Evolutionary conservation across 352 stramenopile genomes (phyloP), one percentile per base, ranked within the genome.

Genomic region (Pilasporangium apinafurcum): DNA sequence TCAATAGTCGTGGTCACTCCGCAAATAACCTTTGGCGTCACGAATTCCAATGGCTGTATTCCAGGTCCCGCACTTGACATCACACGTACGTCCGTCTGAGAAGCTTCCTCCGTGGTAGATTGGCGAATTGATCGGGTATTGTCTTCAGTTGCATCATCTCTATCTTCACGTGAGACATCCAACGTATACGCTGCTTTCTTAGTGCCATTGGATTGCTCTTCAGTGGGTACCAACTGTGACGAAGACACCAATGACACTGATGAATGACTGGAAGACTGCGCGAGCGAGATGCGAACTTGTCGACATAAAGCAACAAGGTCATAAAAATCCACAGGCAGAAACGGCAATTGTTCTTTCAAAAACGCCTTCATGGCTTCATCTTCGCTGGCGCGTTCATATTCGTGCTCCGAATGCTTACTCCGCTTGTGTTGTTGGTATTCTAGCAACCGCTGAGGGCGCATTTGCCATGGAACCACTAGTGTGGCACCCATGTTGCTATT

Each of bases 401-500:
- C 58, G 29, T 59, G 58, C 53, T 86, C 77, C 1, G 60, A 22
- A n/a, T 72, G 60, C 29, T 54, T 47, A 40, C 73, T 86, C 21
- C 79, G 79, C 22, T 69, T 83, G 60, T 91, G 77, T 37, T 91
- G 79, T 14, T 72, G 55, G 42, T 81, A 91, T 46, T 79, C 56
- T 18, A 91, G 44, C 6, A 59, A 59, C 27, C 59, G 48, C 1
- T 20, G 7, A 16, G 24, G 18, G 16, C 25, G 36, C 32, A 53
- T 60, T 38, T 80, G 60, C 60, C 65, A 87, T 13, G 74, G 66
- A 28, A 92, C 71, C 35, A 68, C 58, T 24, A 92, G 51, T 31
- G 79, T 92, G 14, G 79, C 79, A 9, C 79, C 79, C 56, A 86
- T 79, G 37, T 92, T 92, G 47, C 80, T 53, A 43, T 91, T 87